phyloP scores from a whole-genome alignment of 2,329 filamentous ascomycete species.

The Ceratocystis alfenasii region DNA sequence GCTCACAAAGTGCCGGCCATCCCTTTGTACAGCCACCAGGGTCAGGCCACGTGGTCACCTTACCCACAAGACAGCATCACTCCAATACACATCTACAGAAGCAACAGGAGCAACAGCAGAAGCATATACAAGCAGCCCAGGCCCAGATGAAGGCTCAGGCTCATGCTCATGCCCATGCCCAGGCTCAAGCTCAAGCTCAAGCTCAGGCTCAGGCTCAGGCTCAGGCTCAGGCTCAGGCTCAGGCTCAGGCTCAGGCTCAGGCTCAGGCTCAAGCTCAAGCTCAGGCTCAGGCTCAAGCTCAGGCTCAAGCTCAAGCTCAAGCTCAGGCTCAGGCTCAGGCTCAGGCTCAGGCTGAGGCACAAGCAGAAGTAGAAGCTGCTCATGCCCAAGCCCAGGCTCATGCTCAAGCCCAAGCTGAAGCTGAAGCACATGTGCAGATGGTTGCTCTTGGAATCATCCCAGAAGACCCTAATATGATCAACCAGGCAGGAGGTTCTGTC shows the following conservation, averaged over 20 bases:
- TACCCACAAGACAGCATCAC: constrained; percentile 20
- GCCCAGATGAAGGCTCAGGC: constrained; percentile 18
- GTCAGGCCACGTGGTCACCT: constrained; percentile 1
- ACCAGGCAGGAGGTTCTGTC: constrained; percentile 29
- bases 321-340: constrained; percentile 7
- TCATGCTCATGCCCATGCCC: constrained; percentile 2
- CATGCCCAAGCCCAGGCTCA: constrained; percentile 21
- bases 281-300: constrained; percentile 17
- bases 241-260: constrained; percentile 6
- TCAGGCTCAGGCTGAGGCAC: not conserved
- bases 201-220: constrained; percentile 13
- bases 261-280: constrained; percentile 9
- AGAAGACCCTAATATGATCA: constrained; percentile 1
- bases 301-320: constrained; percentile 5
- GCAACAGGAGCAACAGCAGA: constrained; percentile 21
- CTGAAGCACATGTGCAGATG: constrained; percentile 17
- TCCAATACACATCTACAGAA: constrained; percentile 15
- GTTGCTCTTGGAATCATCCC: constrained; percentile 13
- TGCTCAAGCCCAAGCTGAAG: constrained; percentile 15
- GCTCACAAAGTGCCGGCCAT: constrained; percentile 8
- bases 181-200: constrained; percentile 9
- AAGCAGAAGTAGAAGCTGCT: constrained; percentile 6
- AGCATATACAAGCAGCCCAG: constrained; percentile 20
- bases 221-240: constrained; percentile 6
- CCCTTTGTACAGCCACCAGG: not conserved